Evolutionary conservation across 2,329 filamentous ascomycete species (phyloP), one percentile per base, ranked within the genome.

Genomic region (Colletotrichum lini): DNA sequence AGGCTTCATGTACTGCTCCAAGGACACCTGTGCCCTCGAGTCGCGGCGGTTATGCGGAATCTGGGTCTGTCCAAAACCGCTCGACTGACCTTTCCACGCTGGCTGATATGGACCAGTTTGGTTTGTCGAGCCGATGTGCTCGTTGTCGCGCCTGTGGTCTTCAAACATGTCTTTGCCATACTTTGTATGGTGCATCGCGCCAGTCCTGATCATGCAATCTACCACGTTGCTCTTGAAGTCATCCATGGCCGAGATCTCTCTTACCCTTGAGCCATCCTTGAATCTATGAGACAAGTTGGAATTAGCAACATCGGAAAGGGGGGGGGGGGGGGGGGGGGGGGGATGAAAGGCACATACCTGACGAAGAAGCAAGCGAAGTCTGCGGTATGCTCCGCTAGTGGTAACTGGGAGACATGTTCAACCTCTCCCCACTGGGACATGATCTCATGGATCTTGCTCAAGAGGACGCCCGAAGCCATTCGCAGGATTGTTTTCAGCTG

Each of bases 401-500:
- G 26, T 40, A 57, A 16, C 16, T 6, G 42, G 10, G 6, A 6
- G 3, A 65, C 18, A n/a, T 47, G 16, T 13, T 66, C 64, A n/a
- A 66, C 56, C 13, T 54, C 18, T 23, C 64, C 64, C 64, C 54
- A 66, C 26, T 15, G 54, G 4, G 54, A 66, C 64, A 66, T 65
- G 23, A 60, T n/a, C 4, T 8, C 26, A 18, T n/a, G 30, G 2
- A 49, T n/a, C 18, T 59, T 57, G 2, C 18, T n/a, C 3, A 7
- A 0, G 15, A 65, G 15, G 9, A 60, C n/a, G 13, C 59, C 42
- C 13, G n/a, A 15, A n/a, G 26, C 1, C 3, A 50, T 15, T 45
- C 15, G n/a, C 23, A 54, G 45, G 15, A 23, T 16, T 6, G 61
- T 49, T 13, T 10, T 52, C 4, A 61, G 21, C 21, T 50, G 23